A percentile compares a stretch with the other conserved stretches of the same genome.
These are phyloP conservation scores for Neofusicoccum cordaticola DNA, from an alignment of 2,329 filamentous ascomycete genomes.

Conservation along the genomic window DNA sequence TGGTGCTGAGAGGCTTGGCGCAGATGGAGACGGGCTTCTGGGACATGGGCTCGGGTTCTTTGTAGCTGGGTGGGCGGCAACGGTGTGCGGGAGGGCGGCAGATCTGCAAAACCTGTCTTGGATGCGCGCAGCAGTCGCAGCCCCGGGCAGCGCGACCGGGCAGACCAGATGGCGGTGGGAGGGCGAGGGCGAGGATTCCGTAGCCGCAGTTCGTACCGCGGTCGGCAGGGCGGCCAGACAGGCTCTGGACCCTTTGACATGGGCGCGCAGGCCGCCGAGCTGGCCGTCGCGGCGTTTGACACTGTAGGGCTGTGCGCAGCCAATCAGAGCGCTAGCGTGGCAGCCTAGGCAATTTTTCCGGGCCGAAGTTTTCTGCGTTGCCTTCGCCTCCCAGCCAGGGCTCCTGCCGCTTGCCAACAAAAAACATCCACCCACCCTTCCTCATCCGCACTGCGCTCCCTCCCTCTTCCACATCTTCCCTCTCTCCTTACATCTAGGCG, in stretches of 20 bases:
- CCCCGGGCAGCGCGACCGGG: no score
- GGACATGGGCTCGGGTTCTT: slow-evolving; percentile 64
- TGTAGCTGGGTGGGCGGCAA: slow-evolving; percentile 21
- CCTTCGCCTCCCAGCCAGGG: slow-evolving; percentile 17
- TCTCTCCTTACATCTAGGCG: background rate
- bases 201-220: slow-evolving; percentile 8
- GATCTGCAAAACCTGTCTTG: background rate
- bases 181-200: no score
- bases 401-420: slow-evolving; percentile 17
- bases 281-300: slow-evolving; percentile 8
- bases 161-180: no score
- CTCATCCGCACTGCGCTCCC: slow-evolving; percentile 3
- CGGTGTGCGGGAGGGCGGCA: background rate
- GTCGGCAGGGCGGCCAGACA: background rate
- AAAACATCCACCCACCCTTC: slow-evolving; percentile 17
- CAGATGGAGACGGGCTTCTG: slow-evolving; percentile 74
- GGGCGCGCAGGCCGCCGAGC: slow-evolving; percentile 3
- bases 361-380: slow-evolving; percentile 18
- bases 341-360: slow-evolving; percentile 14
- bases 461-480: slow-evolving; percentile 5
- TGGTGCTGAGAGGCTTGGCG: slow-evolving; percentile 17
- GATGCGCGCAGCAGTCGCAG: background rate
- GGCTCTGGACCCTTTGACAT: slow-evolving; percentile 7
- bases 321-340: slow-evolving; percentile 14
- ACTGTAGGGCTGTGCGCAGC: slow-evolving; percentile 12